These are phyloP conservation scores for Jatropha curcas DNA, from an alignment of 345 rosid genomes.

Conservation along the genomic window DNA sequence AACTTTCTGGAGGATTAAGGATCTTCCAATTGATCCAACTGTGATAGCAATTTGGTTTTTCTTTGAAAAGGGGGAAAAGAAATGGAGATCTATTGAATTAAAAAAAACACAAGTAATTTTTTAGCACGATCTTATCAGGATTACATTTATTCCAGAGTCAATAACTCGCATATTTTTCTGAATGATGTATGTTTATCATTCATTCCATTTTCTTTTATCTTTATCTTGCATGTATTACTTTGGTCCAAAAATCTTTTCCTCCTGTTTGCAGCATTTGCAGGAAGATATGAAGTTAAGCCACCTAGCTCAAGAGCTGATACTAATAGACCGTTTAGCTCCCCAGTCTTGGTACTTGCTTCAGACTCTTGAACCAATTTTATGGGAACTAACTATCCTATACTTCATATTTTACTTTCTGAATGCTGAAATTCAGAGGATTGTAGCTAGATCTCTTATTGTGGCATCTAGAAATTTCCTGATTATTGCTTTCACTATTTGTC, in stretches of 20 bases:
- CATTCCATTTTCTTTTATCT: not conserved
- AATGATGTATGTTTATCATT: not conserved
- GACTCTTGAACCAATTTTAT: not conserved
- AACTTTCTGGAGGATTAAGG: no score
- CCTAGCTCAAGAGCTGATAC: slow-evolving; percentile 86
- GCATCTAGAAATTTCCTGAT: not conserved
- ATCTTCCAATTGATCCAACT: no score
- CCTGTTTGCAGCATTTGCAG: slow-evolving; percentile 77
- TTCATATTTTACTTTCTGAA: not conserved
- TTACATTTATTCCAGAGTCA: not conserved
- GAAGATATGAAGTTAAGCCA: slow-evolving; percentile 96
- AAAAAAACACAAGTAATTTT: no score
- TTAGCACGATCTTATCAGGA: not conserved
- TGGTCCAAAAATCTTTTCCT: slow-evolving; percentile 6
- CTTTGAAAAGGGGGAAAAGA: no score
- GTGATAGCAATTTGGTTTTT: no score
- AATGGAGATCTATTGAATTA: no score
- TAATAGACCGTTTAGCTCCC: slow-evolving; percentile 91
- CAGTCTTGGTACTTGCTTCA: slow-evolving; percentile 71
- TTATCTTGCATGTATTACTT: not conserved
- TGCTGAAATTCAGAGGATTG: not conserved
- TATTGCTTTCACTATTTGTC: not conserved
- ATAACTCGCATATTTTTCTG: not conserved
- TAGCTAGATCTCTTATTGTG: not conserved
- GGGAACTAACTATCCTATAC: not conserved